A percentile compares a stretch with the other conserved stretches of the same genome.
phyloP scores from a whole-genome alignment of 176 grass and related monocot genomes.

The Carex kokanica region DNA sequence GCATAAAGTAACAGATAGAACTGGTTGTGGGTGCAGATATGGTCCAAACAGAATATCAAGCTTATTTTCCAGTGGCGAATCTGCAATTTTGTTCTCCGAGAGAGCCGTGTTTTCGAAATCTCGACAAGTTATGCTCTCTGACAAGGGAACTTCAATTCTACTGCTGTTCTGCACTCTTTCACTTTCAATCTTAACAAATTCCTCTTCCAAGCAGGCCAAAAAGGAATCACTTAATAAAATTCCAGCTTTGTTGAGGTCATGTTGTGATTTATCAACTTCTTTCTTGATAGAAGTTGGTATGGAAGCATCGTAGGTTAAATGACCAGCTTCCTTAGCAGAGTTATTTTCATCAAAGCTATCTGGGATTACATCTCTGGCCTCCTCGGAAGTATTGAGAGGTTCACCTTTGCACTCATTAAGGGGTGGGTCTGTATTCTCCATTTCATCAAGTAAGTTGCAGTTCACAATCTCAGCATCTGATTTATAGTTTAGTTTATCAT shows the following conservation, averaged over 20 bases:
- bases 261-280: slow-evolving; percentile 40
- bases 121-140: slow-evolving; percentile 38
- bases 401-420: slow-evolving; percentile 31
- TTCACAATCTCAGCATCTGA: background rate
- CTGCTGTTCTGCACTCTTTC: background rate
- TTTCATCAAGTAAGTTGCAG: slow-evolving; percentile 17
- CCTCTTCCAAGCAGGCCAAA: slow-evolving; percentile 73
- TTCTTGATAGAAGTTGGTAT: slow-evolving; percentile 25
- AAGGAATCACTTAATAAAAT: slow-evolving; percentile 76
- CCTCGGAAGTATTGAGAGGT: slow-evolving; percentile 27
- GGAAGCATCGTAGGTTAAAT: slow-evolving; percentile 30
- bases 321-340: slow-evolving; percentile 34
- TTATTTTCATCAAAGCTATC: slow-evolving; percentile 85
- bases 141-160: slow-evolving; percentile 24
- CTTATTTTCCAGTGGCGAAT: slow-evolving; percentile 22
- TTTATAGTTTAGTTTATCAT: slow-evolving; percentile 7
- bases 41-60: slow-evolving; percentile 43
- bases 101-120: slow-evolving; percentile 25
- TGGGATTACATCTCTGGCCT: slow-evolving; percentile 39
- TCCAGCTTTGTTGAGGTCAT: slow-evolving; percentile 49
- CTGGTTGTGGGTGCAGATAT: slow-evolving; percentile 58
- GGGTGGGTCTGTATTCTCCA: slow-evolving; percentile 23
- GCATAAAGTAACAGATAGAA: slow-evolving; percentile 65
- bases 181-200: slow-evolving; percentile 37
- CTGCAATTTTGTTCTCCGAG: slow-evolving; percentile 29